phyloP scores from a whole-genome alignment of 352 stramenopile genomes.

The Phytophthora fragariae region DNA sequence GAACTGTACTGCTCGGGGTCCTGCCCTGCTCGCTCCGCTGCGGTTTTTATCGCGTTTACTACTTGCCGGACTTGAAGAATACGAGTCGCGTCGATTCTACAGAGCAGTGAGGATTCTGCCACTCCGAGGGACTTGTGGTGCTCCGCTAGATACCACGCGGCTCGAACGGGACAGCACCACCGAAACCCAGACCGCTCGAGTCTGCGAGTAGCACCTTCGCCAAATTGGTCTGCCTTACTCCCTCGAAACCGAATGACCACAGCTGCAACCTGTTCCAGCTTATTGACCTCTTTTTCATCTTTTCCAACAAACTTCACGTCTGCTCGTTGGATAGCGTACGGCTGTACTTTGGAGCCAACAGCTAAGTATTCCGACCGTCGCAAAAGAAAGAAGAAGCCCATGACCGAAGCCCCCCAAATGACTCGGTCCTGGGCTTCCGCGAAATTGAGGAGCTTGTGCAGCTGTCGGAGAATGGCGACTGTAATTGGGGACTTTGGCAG shows the following conservation, averaged over 20 bases:
- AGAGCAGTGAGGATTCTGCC: too few relatives aligned
- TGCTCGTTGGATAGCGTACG: too few relatives aligned
- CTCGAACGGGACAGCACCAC: not conserved
- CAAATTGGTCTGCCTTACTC: constrained; percentile 12
- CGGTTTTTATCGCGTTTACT: too few relatives aligned
- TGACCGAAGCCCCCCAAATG: too few relatives aligned
- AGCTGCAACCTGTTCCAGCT: not conserved
- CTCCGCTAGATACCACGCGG: not conserved
- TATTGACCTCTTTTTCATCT: not conserved
- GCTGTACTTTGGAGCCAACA: too few relatives aligned
- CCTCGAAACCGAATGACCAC: not conserved
- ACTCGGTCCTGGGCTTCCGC: not conserved
- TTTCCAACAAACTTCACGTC: not conserved
- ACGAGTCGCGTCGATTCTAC: too few relatives aligned
- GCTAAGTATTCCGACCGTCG: too few relatives aligned
- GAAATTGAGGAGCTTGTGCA: constrained; percentile 6
- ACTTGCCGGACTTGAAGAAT: too few relatives aligned
- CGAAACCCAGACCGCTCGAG: not conserved
- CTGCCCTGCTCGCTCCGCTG: too few relatives aligned
- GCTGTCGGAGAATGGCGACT: not conserved
- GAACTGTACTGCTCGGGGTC: too few relatives aligned
- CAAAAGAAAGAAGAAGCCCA: too few relatives aligned
- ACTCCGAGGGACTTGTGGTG: too few relatives aligned
- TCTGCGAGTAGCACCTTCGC: not conserved
- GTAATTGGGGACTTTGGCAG: not conserved